phyloP scores from a whole-genome alignment of 345 rosid species.

The Salix koriyanagi region DNA sequence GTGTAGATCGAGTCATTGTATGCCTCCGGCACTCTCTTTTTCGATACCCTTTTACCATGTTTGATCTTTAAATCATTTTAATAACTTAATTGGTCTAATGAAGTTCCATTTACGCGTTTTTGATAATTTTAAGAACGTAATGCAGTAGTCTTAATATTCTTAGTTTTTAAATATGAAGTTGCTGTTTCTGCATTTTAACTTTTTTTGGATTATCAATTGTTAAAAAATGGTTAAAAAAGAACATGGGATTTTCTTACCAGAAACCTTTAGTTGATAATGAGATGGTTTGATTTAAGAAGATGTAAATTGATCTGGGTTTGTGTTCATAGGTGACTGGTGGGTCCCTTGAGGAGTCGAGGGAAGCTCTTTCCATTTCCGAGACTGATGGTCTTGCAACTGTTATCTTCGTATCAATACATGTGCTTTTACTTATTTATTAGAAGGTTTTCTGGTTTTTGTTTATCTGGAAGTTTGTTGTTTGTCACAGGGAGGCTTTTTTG shows the following conservation, averaged over 20 bases:
- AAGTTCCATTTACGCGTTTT: not conserved
- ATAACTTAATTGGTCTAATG: not conserved
- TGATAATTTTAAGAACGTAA: not conserved
- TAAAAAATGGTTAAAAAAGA: too few relatives aligned
- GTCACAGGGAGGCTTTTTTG: conserved; percentile 78
- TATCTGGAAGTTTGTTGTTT: conserved; percentile 14
- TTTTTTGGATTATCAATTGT: not conserved
- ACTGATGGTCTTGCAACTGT: conserved; percentile 57
- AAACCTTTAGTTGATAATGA: not conserved
- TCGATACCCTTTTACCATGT: not conserved
- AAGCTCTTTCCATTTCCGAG: conserved; percentile 96
- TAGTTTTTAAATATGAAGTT: not conserved
- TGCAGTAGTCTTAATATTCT: not conserved
- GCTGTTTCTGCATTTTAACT: not conserved
- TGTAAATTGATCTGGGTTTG: not conserved
- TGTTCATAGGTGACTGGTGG: conserved; percentile 87
- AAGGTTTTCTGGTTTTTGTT: not conserved
- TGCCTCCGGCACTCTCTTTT: conserved; percentile 6
- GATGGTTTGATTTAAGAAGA: not conserved
- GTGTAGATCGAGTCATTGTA: conserved; percentile 91
- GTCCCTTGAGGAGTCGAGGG: conserved; percentile 77
- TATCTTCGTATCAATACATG: not conserved
- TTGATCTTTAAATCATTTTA: not conserved
- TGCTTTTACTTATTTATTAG: not conserved
- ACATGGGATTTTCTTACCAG: not conserved